Base-by-base conservation (phyloP, 2,329 filamentous ascomycete species). In the Colletotrichum magnum region DNA sequence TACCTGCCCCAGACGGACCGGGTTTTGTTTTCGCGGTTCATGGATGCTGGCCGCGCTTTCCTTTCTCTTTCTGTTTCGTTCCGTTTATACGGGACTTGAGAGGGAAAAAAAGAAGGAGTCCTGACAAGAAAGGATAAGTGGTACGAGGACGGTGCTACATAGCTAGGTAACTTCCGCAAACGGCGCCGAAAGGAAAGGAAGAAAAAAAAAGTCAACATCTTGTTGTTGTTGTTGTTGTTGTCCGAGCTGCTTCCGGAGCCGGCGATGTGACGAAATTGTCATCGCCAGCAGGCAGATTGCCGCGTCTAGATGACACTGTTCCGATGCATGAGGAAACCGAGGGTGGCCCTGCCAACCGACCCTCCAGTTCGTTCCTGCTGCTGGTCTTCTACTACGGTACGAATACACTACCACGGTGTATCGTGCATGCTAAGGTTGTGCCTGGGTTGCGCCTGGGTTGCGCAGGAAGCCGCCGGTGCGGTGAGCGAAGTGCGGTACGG, bases 311-410 rank as follows among this genome's bases (percentile, higher is more conserved):
- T 64, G 59, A 64, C 56, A 64, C 53, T 54, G 36, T 58, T 21
- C 60, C 60, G 39, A 68, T 53, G 65, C 65, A 68, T 39, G 9
- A 47, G 45, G 16, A 47, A 18, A 47, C 45, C 16, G 45, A 47
- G 45, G 43, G 41, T 66, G 62, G 48, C 56, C 56, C 32, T 59
- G 66, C 66, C 66, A 69, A 68, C 65, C 53, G 64, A 69, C 66
- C 56, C 50, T 56, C 56, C 32, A 36, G 32, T 36, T 18, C 48
- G 28, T 54, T 39, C 28, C 28, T 65, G n/a, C 28, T 18, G 18
- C 18, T 18, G 18, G 18, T 18, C 18, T 18, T 18, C 18, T 18
- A 18, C 18, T 18, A 18, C 18, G 18, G 18, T 18, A 18, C 18
- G 18, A 18, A 18, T 18, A 18, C 18, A 18, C 18, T 18, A 18